Percentiles rank a stretch among this genome's conserved stretches.
These are phyloP conservation scores for Tuber borchii DNA, from an alignment of 495 filamentous ascomycete genomes.

Conservation along the genomic window DNA sequence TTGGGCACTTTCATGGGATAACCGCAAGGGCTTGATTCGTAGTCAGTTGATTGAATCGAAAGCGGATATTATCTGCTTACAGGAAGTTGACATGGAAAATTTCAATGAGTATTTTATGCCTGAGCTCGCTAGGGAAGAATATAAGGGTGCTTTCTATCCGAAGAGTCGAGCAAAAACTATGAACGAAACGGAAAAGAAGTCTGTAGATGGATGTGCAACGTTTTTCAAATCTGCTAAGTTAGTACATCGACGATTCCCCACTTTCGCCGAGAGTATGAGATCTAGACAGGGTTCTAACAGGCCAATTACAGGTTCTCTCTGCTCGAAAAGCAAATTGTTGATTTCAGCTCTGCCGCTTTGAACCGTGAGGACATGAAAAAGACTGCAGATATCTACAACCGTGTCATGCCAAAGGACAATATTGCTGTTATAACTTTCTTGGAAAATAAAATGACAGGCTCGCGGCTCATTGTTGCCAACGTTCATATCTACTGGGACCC, in stretches of 20 bases:
- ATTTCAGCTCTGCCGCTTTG: conserved; percentile 86
- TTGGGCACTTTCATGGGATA: conserved; percentile 73
- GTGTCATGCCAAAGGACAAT: conserved; percentile 95
- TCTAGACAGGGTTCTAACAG: neutral
- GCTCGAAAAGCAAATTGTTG: conserved; percentile 85
- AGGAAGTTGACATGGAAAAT: conserved; percentile 83
- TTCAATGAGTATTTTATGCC: conserved; percentile 84
- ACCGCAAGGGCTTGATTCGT: conserved; percentile 72
- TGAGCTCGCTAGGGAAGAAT: conserved; percentile 72
- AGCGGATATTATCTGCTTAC: conserved; percentile 83
- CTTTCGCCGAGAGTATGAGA: neutral
- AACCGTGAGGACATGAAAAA: conserved; percentile 91
- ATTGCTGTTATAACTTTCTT: conserved; percentile 85
- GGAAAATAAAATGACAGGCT: conserved; percentile 80
- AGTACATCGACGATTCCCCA: conserved; percentile 21
- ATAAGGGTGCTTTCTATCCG: conserved; percentile 87
- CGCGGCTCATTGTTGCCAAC: conserved; percentile 84
- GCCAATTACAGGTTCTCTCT: conserved; percentile 57
- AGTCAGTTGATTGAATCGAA: conserved; percentile 67
- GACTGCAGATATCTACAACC: conserved; percentile 92
- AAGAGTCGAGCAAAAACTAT: conserved; percentile 83
- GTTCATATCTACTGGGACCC: conserved; percentile 94
- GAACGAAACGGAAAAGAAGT: conserved; percentile 75
- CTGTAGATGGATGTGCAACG: conserved; percentile 89
- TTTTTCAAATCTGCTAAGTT: conserved; percentile 85